These are phyloP conservation scores for Plasmodium sp. DNA, from an alignment of 169 alveolate genomes.

Conservation along the genomic window DNA sequence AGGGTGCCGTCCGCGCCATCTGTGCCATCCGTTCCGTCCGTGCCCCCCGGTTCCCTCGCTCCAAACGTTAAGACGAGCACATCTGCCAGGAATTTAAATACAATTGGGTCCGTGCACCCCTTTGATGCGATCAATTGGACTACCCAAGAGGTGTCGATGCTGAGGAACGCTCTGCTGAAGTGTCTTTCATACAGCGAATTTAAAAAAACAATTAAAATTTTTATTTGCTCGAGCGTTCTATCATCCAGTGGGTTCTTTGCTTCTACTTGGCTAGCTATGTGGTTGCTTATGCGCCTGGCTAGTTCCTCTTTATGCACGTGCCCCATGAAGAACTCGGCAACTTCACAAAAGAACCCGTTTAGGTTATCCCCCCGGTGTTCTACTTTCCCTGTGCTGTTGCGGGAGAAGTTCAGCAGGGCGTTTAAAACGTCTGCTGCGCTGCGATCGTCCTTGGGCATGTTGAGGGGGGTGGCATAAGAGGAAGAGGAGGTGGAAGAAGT, in stretches of 20 bases:
- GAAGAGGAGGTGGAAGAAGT: neutral
- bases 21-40: neutral
- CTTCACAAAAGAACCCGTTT: neutral
- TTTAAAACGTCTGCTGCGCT: neutral
- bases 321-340: neutral
- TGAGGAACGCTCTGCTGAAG: neutral
- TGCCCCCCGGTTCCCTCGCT: neutral
- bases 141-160: slow-evolving; percentile 19
- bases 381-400: neutral
- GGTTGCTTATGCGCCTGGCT: neutral
- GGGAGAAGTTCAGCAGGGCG: neutral
- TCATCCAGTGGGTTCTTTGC: neutral
- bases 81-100: neutral
- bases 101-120: neutral
- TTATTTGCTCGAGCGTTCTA: neutral
- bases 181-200: slow-evolving; percentile 3
- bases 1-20: neutral
- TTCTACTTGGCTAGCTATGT: neutral
- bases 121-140: neutral
- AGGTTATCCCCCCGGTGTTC: slow-evolving; percentile 1
- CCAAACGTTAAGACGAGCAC: slow-evolving; percentile 2
- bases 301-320: neutral
- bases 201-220: slow-evolving; percentile 20
- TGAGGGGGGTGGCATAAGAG: neutral
- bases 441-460: neutral